Base-by-base conservation (phyloP, 225 moss, liverwort and hornwort genomes). In the Bryum argenteum region DNA sequence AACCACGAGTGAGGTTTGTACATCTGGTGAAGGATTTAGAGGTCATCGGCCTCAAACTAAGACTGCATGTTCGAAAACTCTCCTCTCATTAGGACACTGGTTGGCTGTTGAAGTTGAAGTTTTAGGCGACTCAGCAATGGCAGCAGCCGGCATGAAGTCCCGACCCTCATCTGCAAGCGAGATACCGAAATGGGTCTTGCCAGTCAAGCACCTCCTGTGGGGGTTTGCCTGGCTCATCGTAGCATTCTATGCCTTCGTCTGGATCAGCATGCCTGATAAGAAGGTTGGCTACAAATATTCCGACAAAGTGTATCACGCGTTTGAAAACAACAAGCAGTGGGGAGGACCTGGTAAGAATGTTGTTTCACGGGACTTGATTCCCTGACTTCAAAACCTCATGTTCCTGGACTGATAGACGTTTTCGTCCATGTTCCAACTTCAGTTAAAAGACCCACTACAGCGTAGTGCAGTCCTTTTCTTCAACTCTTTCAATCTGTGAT, bases 251-350 rank as follows among this genome's bases (percentile, higher is more conserved):
- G 40, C 70, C 18, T 69, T 77, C n/a, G 5, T 65, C 13, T 82
- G 74, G 82, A 78, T 78, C 19, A 74, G 39, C 10, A 22, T 12
- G 70, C 78, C 82, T 0, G 39, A 1, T 39, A 64, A 55, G 55
- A 61, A 72, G 44, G 44, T 44, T 57, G 82, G 82, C 26, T n/a
- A 54, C 0, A 73, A 42, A 5, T 74, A 61, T 54, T 71, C 6
- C 17, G 3, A 54, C 66, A 74, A 26, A 8, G 1, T 67, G 0
- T 33, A 50, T n/a, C 0, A 3, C 6, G 17, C 16, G 0, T 74
- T 82, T 39, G 50, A 65, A 3, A 0, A 24, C 0, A 82, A 75
- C 74, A 82, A 78, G 20, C 82, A 74, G 50, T 78, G 65, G 69
- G 71, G 71, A 21, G 16, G n/a, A 0, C 2, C 14, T 9, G 73